These are phyloP conservation scores for Glonium stellatum DNA, from an alignment of 495 filamentous ascomycete genomes.

Conservation along the genomic window DNA sequence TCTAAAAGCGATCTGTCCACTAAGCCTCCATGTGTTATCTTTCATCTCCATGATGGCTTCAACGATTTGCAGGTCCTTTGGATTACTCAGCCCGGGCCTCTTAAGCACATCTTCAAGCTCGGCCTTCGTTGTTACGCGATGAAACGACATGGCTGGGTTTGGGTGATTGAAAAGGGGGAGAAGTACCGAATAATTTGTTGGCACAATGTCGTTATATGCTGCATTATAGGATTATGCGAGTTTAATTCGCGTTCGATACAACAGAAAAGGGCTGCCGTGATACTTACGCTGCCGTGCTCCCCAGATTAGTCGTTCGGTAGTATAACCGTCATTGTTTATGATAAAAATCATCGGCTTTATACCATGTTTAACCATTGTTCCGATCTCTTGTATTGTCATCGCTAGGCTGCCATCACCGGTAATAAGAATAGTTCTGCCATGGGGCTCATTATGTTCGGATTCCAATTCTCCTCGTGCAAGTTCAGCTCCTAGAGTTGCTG, in stretches of 20 bases:
- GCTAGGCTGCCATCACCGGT: conserved; percentile 38
- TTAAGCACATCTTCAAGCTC: conserved; percentile 32
- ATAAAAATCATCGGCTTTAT: conserved; percentile 30
- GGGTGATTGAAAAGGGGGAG: conserved; percentile 36
- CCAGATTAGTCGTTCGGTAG: conserved; percentile 39
- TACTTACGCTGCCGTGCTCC: conserved; percentile 29
- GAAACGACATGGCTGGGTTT: conserved; percentile 25
- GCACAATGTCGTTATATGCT: conserved; percentile 39
- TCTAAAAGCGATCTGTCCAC: conserved; percentile 25
- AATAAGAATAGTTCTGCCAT: conserved; percentile 32
- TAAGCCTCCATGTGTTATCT: conserved; percentile 34
- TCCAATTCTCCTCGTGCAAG: conserved; percentile 26
- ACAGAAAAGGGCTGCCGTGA: not conserved
- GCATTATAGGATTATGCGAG: not conserved
- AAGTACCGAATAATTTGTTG: conserved; percentile 32
- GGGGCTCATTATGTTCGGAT: not conserved
- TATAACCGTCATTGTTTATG: conserved; percentile 39
- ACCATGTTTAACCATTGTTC: conserved; percentile 35
- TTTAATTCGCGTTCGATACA: not conserved
- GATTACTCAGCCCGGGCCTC: conserved; percentile 20
- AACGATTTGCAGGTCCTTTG: conserved; percentile 29
- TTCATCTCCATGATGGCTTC: conserved; percentile 36
- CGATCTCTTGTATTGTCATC: conserved; percentile 37
- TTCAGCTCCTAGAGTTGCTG: conserved; percentile 34
- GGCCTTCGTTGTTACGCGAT: conserved; percentile 29